These are phyloP conservation scores for Pseudogymnoascus pannorum DNA, from an alignment of 2,329 filamentous ascomycete genomes.

Conservation along the genomic window DNA sequence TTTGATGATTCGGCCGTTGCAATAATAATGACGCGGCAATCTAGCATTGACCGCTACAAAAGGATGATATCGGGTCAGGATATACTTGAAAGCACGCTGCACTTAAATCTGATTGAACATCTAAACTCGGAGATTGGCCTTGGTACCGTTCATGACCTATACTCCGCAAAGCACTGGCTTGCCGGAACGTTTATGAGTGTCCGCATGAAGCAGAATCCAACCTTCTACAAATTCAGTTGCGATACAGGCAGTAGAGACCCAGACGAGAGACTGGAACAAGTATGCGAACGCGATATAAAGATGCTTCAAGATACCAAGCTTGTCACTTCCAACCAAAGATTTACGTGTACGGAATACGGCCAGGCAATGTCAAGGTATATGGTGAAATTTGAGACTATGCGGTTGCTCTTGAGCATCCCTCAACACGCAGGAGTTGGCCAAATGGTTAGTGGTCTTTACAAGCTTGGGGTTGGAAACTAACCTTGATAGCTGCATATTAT, in stretches of 20 bases:
- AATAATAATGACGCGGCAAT: slow-evolving; percentile 68
- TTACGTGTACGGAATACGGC: slow-evolving; percentile 65
- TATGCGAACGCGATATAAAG: slow-evolving; percentile 62
- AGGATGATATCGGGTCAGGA: slow-evolving; percentile 67
- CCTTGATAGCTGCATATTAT: slow-evolving; percentile 53
- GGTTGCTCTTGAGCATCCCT: slow-evolving; percentile 56
- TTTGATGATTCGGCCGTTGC: slow-evolving; percentile 71
- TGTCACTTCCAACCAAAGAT: slow-evolving; percentile 39
- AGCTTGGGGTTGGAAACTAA: not conserved
- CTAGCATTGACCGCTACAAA: slow-evolving; percentile 60
- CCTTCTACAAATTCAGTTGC: slow-evolving; percentile 59
- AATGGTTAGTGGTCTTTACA: slow-evolving; percentile 48
- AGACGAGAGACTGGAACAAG: slow-evolving; percentile 59
- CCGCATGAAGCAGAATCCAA: slow-evolving; percentile 62
- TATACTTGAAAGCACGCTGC: slow-evolving; percentile 68
- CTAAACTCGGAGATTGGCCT: slow-evolving; percentile 78
- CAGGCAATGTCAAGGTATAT: slow-evolving; percentile 80
- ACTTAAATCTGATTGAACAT: slow-evolving; percentile 74
- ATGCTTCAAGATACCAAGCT: slow-evolving; percentile 55
- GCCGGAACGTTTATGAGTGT: slow-evolving; percentile 71
- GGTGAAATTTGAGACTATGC: slow-evolving; percentile 74
- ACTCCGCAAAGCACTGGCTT: slow-evolving; percentile 67
- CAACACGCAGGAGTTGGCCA: slow-evolving; percentile 54
- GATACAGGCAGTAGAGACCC: slow-evolving; percentile 41
- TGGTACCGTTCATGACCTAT: slow-evolving; percentile 58